A percentile compares a stretch with the other conserved stretches of the same genome.
phyloP scores from a whole-genome alignment of 2,329 filamentous ascomycete species.

The Colletotrichum sp. region DNA sequence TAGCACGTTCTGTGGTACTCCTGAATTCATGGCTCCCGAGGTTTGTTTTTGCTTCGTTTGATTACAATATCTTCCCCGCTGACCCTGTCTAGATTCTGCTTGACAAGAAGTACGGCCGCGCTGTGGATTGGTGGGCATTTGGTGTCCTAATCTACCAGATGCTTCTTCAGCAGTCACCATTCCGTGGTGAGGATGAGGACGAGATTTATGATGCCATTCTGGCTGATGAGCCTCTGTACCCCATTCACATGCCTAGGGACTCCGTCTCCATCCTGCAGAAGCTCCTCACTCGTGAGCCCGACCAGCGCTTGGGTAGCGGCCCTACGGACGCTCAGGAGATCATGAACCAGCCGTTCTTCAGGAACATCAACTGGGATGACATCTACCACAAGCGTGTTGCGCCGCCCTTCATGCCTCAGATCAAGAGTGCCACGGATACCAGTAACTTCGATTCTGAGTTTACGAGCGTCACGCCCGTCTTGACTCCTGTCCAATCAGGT shows the following conservation, averaged over 20 bases:
- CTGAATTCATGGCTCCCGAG: conserved; percentile 99
- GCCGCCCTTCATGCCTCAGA: conserved; percentile 87
- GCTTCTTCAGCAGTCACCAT: conserved; percentile 97
- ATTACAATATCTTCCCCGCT: conserved; percentile 27
- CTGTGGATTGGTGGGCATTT: conserved; percentile 99
- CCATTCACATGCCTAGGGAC: conserved; percentile 98
- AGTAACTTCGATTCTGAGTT: conserved; percentile 99
- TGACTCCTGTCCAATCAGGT: conserved; percentile 97
- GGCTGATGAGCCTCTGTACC: conserved; percentile 95
- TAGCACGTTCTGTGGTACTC: conserved; percentile 98
- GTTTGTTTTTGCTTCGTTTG: conserved; percentile 50
- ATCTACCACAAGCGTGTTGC: conserved; percentile 94
- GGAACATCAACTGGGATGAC: conserved; percentile 98
- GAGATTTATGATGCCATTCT: conserved; percentile 99
- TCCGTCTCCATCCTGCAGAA: conserved; percentile 98
- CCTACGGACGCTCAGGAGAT: conserved; percentile 98
- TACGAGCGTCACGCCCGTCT: conserved; percentile 94
- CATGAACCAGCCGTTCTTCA: conserved; percentile 98
- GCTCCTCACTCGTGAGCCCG: conserved; percentile 92
- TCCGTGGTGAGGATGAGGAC: conserved; percentile 98
- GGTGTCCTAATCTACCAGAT: conserved; percentile 99
- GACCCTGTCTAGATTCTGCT: conserved; percentile 74
- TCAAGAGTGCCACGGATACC: conserved; percentile 94
- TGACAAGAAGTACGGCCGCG: conserved; percentile 97
- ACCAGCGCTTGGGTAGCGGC: conserved; percentile 88